Evolutionary conservation across 2,329 filamentous ascomycete species (phyloP), one percentile per base, ranked within the genome.

Genomic region (Talaromyces albobiverticillius): DNA sequence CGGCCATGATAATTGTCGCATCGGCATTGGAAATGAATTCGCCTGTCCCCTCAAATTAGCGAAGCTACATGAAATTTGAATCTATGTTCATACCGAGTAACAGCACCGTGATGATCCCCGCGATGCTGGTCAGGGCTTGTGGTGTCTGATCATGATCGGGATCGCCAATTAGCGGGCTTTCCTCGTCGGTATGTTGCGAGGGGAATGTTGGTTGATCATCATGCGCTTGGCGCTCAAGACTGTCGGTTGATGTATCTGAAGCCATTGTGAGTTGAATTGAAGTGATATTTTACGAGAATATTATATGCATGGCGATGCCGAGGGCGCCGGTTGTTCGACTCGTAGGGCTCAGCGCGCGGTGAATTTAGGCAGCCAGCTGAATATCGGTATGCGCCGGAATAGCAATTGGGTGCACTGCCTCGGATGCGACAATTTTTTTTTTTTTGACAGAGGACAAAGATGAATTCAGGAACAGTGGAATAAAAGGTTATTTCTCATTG

Each of bases 21-120:
- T 90, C 87, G 14, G 82, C 80, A 52, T 85, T 84, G 6, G 81
- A 80, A 11, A 88, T 80, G 60, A 90, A 88, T 13, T 86, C 82
- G 10, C 82, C 82, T 76, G 18, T 40, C 46, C 6, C 5, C 55
- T 38, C 20, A 38, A 11, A 52, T 25, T 9, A 43, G 18, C 20
- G 2, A 16, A 3, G 3, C 29, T 10, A 4, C 2, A 34, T 18
- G n/a, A 3, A 36, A 9, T 36, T n/a, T 3, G 10, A 1, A 34
- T 22, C 18, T 18, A 11, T 10, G 3, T n/a, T 23, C 57, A 13
- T 60, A 69, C 67, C 67, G 1, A 69, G 58, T 16, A 69, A 49
- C 3, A 69, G 53, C 7, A 69, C 64, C 1, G 62, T 59, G 2
- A 68, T 63, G 1, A 69, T 58, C 1, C 65, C 64, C 8, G 56